A percentile compares a stretch with the other conserved stretches of the same genome.
Conservation (phyloP, 1,139 yeast genomes). For the Hansenula sp. region DNA sequence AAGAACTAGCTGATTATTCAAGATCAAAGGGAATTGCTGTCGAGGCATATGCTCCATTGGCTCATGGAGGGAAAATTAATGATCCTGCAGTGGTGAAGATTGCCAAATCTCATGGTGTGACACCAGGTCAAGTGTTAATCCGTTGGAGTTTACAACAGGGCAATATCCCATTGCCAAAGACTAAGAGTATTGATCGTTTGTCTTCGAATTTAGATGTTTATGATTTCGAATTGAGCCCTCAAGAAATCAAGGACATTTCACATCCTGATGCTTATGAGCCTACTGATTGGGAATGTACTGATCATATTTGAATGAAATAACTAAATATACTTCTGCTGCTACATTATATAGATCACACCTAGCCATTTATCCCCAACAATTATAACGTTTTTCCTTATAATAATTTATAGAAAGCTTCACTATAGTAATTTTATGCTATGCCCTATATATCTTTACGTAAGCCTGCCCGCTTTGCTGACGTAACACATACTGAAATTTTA, state of each 20-base stretch:
- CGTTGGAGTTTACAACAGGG: constrained; percentile 39
- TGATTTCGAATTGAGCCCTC: constrained; percentile 33
- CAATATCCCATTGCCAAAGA: constrained; percentile 42
- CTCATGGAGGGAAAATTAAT: constrained; percentile 44
- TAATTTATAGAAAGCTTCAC: too few relatives aligned
- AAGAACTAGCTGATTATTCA: constrained; percentile 48
- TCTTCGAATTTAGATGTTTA: constrained; percentile 39
- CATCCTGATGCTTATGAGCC: constrained; percentile 60
- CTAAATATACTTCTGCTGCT: background rate
- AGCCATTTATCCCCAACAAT: too few relatives aligned
- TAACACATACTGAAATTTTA: too few relatives aligned
- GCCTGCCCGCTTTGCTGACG: too few relatives aligned
- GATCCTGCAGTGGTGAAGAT: constrained; percentile 22
- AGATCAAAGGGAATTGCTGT: constrained; percentile 38
- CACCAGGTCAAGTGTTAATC: constrained; percentile 34
- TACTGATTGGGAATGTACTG: constrained; percentile 69
- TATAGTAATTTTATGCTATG: too few relatives aligned
- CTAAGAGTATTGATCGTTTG: constrained; percentile 39
- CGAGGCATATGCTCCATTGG: constrained; percentile 50
- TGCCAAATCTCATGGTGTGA: constrained; percentile 29
- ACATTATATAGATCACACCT: too few relatives aligned
- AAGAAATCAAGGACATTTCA: constrained; percentile 35
- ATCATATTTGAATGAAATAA: constrained; percentile 36
- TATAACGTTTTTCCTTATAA: too few relatives aligned
- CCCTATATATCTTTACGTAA: too few relatives aligned